Evolutionary conservation across 768 basidiomycete genomes (phyloP).

Genomic region (Tremella yokohamensis): DNA sequence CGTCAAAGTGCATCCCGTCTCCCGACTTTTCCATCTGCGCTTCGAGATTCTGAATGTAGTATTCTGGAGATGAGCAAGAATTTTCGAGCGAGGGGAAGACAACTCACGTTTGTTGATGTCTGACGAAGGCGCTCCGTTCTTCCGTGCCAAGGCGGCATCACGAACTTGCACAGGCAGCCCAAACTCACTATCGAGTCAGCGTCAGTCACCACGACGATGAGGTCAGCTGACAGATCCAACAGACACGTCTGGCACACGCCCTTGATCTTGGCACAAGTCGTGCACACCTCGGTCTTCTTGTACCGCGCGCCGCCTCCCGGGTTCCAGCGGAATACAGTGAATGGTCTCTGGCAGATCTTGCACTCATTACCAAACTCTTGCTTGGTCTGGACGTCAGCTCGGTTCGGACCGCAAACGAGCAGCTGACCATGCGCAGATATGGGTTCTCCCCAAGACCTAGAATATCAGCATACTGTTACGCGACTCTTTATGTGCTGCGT

Average conservation of each 20-base stretch:
- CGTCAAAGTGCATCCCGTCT: conserved; percentile 36
- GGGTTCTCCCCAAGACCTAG: conserved; percentile 82
- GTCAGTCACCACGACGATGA: background rate
- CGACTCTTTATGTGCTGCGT: conserved; percentile 1
- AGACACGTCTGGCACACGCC: conserved; percentile 91
- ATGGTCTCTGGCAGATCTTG: conserved; percentile 94
- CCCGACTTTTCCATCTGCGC: conserved; percentile 56
- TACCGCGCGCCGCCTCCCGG: conserved; percentile 86
- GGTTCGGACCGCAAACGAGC: background rate
- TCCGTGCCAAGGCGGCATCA: conserved; percentile 83
- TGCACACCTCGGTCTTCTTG: conserved; percentile 96
- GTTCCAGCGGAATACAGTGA: conserved; percentile 98
- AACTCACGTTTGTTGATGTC: conserved; percentile 75
- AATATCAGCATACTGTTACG: conserved; percentile 2
- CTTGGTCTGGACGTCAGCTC: conserved; percentile 65
- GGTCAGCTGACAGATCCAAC: conserved; percentile 64
- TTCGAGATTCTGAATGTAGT: background rate
- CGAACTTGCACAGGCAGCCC: conserved; percentile 94
- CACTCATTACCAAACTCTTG: conserved; percentile 95
- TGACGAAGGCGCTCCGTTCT: conserved; percentile 83
- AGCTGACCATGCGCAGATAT: conserved; percentile 85
- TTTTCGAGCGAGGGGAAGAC: conserved; percentile 4
- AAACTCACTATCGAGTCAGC: conserved; percentile 60
- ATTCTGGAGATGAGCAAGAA: conserved; percentile 1
- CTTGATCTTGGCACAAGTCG: conserved; percentile 80